Conservation (phyloP, 345 rosid species). For the Bruguiera sexangula region DNA sequence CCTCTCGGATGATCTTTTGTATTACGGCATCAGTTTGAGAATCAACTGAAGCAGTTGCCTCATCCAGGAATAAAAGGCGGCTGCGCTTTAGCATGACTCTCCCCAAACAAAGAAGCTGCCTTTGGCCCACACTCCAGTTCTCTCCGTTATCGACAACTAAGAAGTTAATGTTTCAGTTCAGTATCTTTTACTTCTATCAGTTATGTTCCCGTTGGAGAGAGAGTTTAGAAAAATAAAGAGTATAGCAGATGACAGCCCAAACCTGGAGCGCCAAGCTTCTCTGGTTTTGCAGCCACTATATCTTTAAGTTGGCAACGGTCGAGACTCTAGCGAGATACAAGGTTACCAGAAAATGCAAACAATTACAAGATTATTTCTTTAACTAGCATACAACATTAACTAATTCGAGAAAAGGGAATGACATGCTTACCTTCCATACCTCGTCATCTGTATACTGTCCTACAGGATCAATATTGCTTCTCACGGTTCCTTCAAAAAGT, state of each 20-base stretch:
- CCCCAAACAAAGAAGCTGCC: constrained; percentile 88
- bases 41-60: constrained; percentile 96
- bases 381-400: neutral
- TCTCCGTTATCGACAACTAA: constrained; percentile 94
- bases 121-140: constrained; percentile 98
- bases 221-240: neutral
- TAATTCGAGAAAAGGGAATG: constrained; percentile 4
- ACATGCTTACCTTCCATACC: constrained; percentile 72
- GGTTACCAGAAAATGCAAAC: neutral
- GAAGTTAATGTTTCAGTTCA: neutral
- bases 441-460: constrained; percentile 78
- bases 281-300: constrained; percentile 63
- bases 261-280: constrained; percentile 80
- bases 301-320: constrained; percentile 92
- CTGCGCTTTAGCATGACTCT: constrained; percentile 87
- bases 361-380: too few species aligned
- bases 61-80: constrained; percentile 79
- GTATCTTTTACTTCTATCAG: neutral
- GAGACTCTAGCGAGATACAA: constrained; percentile 49
- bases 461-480: constrained; percentile 86
- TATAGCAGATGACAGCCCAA: neutral
- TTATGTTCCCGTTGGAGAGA: neutral
- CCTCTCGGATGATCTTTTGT: constrained; percentile 87
- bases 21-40: constrained; percentile 85
- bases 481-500: constrained; percentile 90